Evolutionary conservation across 345 rosid species (phyloP).

Genomic region (Melaleuca quinquenervia): DNA sequence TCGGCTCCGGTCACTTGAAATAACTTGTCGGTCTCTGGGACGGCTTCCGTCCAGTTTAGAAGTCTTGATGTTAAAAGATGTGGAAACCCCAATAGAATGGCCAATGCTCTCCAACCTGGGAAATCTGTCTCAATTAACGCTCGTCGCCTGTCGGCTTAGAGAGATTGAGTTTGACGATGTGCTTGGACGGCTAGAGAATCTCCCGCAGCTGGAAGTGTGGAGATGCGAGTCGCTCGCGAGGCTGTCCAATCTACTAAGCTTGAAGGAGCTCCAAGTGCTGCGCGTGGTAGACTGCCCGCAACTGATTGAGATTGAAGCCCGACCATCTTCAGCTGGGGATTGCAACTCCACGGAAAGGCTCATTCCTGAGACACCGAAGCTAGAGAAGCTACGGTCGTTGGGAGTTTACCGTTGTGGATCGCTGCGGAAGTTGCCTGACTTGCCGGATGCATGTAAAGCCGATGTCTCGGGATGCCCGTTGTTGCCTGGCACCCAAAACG

Average conservation of each 20-base stretch:
- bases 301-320: neutral
- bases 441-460: neutral
- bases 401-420: neutral
- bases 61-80: rapidly evolving
- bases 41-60: neutral
- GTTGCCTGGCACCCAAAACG: too few species aligned
- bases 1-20: rapidly evolving
- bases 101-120: neutral
- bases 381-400: neutral
- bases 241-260: neutral
- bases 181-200: neutral
- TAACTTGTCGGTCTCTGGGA: neutral
- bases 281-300: neutral
- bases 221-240: rapidly evolving
- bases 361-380: neutral
- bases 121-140: rapidly evolving
- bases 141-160: rapidly evolving
- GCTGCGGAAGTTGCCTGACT: neutral
- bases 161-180: neutral
- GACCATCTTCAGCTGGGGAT: neutral
- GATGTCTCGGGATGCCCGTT: neutral
- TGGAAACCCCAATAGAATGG: neutral
- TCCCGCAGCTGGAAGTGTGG: neutral
- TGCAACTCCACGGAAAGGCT: neutral
- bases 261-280: neutral